Evolutionary conservation across 371 early-diverging fungal species (phyloP), one percentile per base, ranked within the genome.

Genomic region (Lichtheimia hyalospora): DNA sequence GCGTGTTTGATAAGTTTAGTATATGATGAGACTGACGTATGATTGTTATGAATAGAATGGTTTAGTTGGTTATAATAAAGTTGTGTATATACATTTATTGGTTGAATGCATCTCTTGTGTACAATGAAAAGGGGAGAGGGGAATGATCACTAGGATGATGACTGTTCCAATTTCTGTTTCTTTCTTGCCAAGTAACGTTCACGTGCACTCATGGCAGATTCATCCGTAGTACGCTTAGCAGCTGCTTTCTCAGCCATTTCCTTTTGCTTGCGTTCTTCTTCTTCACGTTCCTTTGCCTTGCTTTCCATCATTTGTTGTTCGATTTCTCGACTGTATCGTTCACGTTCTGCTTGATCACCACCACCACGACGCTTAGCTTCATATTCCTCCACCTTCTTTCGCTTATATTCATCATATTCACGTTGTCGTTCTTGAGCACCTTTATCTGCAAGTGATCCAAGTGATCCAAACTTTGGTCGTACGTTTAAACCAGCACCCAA

Each of bases 401-500:
- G 77, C 24, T 84, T 81, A 46, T 84, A 81, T 16, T 66, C 82
- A 48, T 84, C 79, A n/a, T 74, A 74, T 64, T 77, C 72, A 23
- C 61, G 44, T 44, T 66, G 77, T 7, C 81, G 70, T 28, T 79
- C 71, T 50, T 76, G 63, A n/a, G 79, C 67, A 34, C 80, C 61
- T 53, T 83, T 75, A 27, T 67, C 70, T 49, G 70, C 66, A 53
- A 77, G 44, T 23, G 69, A 67, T 14, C 58, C 53, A 54, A 71
- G 57, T 5, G 68, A 64, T 49, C 81, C 73, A 68, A 77, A 70
- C 60, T 70, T 66, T 41, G 73, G 56, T 50, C 75, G 81, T 6
- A 92, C 65, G 58, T 94, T 94, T 39, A 96, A 75, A 1, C 96
- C 96, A 16, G 89, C 91, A 10, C 79, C 73, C 16, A 94, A 77